phyloP scores from a whole-genome alignment of 495 filamentous ascomycete species.

The Bathelium albidoporum region DNA sequence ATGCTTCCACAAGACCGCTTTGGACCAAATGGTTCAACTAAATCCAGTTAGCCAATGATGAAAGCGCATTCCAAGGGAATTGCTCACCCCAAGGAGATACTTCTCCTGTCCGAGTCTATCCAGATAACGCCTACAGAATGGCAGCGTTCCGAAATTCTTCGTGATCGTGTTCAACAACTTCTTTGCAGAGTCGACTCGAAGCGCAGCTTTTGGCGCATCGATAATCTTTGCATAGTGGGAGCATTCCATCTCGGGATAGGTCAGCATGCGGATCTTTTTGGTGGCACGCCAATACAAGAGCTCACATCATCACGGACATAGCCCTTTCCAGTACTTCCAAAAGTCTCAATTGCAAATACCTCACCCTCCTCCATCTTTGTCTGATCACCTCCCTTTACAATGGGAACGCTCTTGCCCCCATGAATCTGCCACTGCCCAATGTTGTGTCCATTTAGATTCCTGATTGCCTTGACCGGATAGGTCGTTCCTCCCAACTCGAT shows the following conservation, averaged over 20 bases:
- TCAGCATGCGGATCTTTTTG: conserved; percentile 17
- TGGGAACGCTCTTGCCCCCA: conserved; percentile 51
- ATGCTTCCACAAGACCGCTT: conserved; percentile 77
- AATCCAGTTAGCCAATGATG: conserved; percentile 14
- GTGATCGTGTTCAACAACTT: conserved; percentile 50
- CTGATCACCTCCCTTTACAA: conserved; percentile 47
- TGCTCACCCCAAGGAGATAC: conserved; percentile 48
- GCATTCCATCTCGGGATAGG: conserved; percentile 34
- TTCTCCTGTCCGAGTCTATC: conserved; percentile 52
- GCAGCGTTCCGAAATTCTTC: conserved; percentile 54
- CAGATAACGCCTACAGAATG: conserved; percentile 53
- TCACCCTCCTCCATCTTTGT: conserved; percentile 61
- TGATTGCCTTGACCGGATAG: conserved; percentile 48
- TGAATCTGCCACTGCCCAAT: conserved; percentile 52
- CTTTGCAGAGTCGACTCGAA: conserved; percentile 47
- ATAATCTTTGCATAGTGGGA: conserved; percentile 45
- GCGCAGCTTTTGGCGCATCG: conserved; percentile 40
- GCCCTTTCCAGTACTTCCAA: conserved; percentile 51
- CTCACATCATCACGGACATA: conserved; percentile 31
- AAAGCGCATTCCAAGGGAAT: neutral
- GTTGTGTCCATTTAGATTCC: conserved; percentile 49
- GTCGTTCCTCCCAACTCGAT: conserved; percentile 46
- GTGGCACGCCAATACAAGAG: conserved; percentile 12
- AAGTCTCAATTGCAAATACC: conserved; percentile 56
- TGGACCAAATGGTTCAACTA: conserved; percentile 82